Base-by-base conservation (phyloP, 2,329 filamentous ascomycete genomes). In the Colletotrichum sidae region DNA sequence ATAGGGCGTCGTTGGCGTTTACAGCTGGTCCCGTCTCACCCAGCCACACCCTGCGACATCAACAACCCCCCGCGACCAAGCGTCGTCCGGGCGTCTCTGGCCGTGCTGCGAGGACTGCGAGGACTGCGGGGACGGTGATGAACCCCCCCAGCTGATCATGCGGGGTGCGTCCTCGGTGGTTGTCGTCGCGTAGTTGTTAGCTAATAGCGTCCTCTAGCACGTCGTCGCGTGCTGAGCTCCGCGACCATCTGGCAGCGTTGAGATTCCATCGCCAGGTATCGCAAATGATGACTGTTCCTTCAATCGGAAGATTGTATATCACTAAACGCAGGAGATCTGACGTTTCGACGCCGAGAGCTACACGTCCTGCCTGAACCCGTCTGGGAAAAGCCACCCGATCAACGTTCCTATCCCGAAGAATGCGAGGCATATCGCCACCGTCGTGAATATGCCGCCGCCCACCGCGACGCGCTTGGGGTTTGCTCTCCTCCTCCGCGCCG, bases 321-420 rank as follows among this genome's bases (percentile, higher is more conserved):
- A 25, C 25, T 25, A 1, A 25, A 25, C 25, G 4, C 25, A 25
- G 4, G 25, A 25, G 25, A 25, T 25, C 25, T 2, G 1, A 25
- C 25, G 25, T 25, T 25, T 25, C n/a, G 25, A 39, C 1, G 12
- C 17, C 6, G 35, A 46, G 25, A 4, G 10, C 35, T 44, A 66
- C 46, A 37, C 38, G 1, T 62, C 49, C 1, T 46, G 47, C 33
- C 53, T 62, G 41, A 64, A 46, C 17, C 47, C 59, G 11, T 66
- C 59, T 2, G 63, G 58, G 59, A 52, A 66, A 13, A 65, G 63
- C 58, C 58, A 63, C 25, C 59, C 63, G 8, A 66, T 49, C 45
- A 66, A 11, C 2, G 51, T 52, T 25, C 52, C 58, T 6, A 66
- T 17, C 8, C n/a, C 59, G 42, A 66, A 66, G 2, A 53, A 49